A percentile compares a stretch with the other conserved stretches of the same genome.
These are phyloP conservation scores for Kwoniella europaea DNA, from an alignment of 768 basidiomycete genomes.

Conservation along the genomic window DNA sequence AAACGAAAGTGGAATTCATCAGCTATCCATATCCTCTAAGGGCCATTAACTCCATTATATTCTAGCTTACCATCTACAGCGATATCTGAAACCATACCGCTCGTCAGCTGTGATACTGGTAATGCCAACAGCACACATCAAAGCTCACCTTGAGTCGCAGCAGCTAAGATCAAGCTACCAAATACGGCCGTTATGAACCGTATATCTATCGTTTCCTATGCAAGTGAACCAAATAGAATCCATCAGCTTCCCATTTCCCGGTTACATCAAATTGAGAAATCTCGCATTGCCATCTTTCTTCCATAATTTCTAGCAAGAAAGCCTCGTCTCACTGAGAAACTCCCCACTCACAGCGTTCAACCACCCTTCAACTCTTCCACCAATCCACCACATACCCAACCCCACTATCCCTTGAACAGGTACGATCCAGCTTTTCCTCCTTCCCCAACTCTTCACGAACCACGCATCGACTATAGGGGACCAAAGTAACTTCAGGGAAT, in stretches of 20 bases:
- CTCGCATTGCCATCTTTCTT: too few species aligned
- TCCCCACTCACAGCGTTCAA: conserved; percentile 70
- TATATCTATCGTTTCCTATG: conserved; percentile 80
- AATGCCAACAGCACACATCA: conserved; percentile 5
- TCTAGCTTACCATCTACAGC: conserved; percentile 77
- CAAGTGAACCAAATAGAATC: not conserved
- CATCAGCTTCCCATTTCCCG: not conserved
- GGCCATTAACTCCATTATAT: not conserved
- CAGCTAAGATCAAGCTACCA: conserved; percentile 86
- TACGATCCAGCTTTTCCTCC: conserved; percentile 98
- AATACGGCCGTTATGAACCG: conserved; percentile 79
- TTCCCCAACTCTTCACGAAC: conserved; percentile 73
- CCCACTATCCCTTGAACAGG: conserved; percentile 95
- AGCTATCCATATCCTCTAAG: not conserved
- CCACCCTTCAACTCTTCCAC: conserved; percentile 70
- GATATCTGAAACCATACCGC: conserved; percentile 79
- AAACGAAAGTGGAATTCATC: too few species aligned
- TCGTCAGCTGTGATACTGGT: not conserved
- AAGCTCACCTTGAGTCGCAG: conserved; percentile 87
- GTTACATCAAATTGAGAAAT: too few species aligned
- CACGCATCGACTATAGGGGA: conserved; percentile 95
- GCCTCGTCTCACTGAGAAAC: too few species aligned
- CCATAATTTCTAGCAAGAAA: too few species aligned
- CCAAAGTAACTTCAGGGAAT: conserved; percentile 96
- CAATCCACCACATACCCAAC: conserved; percentile 64